Evolutionary conservation across 371 early-diverging fungal genomes (phyloP).

Genomic region (Mucor irregularis): DNA sequence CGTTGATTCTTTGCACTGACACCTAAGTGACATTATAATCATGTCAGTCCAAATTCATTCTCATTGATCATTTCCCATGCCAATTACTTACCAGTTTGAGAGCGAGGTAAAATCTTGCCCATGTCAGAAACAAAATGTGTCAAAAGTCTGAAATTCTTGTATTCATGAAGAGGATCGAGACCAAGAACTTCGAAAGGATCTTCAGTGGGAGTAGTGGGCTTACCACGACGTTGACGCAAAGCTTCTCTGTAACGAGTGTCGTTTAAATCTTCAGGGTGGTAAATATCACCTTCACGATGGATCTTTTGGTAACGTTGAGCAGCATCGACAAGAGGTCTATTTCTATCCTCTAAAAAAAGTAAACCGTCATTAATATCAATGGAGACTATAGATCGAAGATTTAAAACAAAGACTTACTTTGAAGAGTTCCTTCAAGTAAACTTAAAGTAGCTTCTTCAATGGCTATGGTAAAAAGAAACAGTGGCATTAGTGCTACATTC

Average conservation of each 20-base stretch:
- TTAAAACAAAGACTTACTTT: conserved; percentile 21
- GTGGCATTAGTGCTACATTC: background rate
- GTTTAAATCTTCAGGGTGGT: conserved; percentile 57
- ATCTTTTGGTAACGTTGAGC: conserved; percentile 43
- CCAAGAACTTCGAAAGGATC: conserved; percentile 70
- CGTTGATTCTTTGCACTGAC: conserved; percentile 79
- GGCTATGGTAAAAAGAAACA: conserved; percentile 3
- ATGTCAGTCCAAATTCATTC: conserved; percentile 20
- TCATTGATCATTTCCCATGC: conserved; percentile 17
- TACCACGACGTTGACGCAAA: conserved; percentile 39
- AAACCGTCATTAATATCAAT: no score
- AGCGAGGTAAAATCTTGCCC: conserved; percentile 78
- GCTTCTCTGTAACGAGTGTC: conserved; percentile 45
- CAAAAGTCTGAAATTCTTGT: conserved; percentile 73
- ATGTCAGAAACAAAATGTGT: conserved; percentile 78
- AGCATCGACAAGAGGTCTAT: conserved; percentile 23
- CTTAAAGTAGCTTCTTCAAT: conserved; percentile 29
- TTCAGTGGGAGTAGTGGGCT: conserved; percentile 26
- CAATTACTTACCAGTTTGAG: conserved; percentile 53
- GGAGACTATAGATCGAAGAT: background rate
- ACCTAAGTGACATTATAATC: conserved; percentile 16
- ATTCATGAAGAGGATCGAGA: conserved; percentile 73
- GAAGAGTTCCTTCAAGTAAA: conserved; percentile 25
- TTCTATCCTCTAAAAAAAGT: conserved; percentile 31
- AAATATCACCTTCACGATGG: conserved; percentile 44